phyloP scores from a whole-genome alignment of 1,284 basidiomycete genomes.

The Rhodotorula glutinis region DNA sequence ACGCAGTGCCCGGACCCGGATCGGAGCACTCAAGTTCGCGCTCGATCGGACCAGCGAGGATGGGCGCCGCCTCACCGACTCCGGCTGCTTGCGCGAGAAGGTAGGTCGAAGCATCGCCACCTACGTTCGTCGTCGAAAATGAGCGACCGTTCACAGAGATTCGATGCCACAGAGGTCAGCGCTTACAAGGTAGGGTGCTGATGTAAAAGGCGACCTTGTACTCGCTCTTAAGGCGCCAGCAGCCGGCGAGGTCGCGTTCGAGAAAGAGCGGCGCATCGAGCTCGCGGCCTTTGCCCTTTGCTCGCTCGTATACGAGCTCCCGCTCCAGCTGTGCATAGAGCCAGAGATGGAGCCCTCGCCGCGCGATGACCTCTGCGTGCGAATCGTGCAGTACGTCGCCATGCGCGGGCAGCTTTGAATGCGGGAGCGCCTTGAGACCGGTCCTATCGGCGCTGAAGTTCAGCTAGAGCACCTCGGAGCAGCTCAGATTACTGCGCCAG shows the following conservation, averaged over 20 bases:
- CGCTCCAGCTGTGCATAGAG: slow-evolving; percentile 64
- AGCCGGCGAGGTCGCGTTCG: slow-evolving; percentile 23
- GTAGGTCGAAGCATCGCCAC: slow-evolving; percentile 84
- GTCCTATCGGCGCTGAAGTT: slow-evolving; percentile 54
- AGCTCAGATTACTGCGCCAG: not conserved
- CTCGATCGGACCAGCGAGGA: too few species aligned
- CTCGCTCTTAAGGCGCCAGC: slow-evolving; percentile 56
- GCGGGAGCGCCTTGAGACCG: slow-evolving; percentile 82
- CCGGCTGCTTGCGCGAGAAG: slow-evolving; percentile 53
- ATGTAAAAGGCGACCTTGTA: slow-evolving; percentile 70
- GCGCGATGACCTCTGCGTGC: slow-evolving; percentile 84
- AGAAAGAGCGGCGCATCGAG: not conserved
- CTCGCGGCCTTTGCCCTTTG: slow-evolving; percentile 44
- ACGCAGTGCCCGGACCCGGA: too few species aligned
- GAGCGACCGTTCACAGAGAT: not conserved
- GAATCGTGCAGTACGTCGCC: slow-evolving; percentile 84
- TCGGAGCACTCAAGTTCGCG: too few species aligned
- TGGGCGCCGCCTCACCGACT: too few species aligned
- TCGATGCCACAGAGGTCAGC: slow-evolving; percentile 35
- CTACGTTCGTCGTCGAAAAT: slow-evolving; percentile 51
- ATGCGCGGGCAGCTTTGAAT: slow-evolving; percentile 58
- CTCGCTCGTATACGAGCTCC: slow-evolving; percentile 52
- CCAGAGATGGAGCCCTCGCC: slow-evolving; percentile 77
- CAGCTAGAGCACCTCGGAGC: not conserved
- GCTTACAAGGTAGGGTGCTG: slow-evolving; percentile 79